Evolutionary conservation across 306 rosid species (phyloP).

Genomic region (Cicer yamashitae): DNA sequence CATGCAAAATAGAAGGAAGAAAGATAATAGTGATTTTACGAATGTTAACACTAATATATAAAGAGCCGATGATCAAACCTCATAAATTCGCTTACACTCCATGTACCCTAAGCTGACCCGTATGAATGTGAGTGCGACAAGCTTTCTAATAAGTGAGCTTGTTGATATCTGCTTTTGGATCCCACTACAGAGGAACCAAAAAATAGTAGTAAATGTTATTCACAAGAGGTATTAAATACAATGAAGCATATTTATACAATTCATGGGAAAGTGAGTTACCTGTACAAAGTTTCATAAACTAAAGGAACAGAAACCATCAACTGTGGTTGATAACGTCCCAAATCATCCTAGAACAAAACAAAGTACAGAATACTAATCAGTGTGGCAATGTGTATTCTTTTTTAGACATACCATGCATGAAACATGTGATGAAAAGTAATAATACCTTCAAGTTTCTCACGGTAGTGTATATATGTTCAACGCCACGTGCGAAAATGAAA

Average conservation of each 20-base stretch:
- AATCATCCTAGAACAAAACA: constrained; percentile 64
- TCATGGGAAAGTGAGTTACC: constrained; percentile 54
- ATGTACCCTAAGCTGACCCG: constrained; percentile 79
- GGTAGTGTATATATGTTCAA: constrained; percentile 81
- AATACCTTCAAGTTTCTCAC: constrained; percentile 90
- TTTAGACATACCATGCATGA: constrained; percentile 27
- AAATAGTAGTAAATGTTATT: constrained; percentile 23
- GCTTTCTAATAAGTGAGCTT: constrained; percentile 71
- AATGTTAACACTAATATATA: constrained; percentile 11
- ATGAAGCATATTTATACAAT: constrained; percentile 27
- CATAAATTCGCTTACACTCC: constrained; percentile 85
- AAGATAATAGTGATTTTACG: constrained; percentile 25
- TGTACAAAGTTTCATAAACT: constrained; percentile 90
- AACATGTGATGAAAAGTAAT: constrained; percentile 28
- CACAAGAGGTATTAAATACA: constrained; percentile 30
- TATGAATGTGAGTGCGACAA: constrained; percentile 77
- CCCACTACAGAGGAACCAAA: constrained; percentile 61
- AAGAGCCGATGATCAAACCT: constrained; percentile 62
- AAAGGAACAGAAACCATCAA: constrained; percentile 86
- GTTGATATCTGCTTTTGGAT: constrained; percentile 85
- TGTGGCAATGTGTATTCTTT: constrained; percentile 11
- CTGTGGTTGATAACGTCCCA: constrained; percentile 73
- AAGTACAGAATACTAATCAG: constrained; percentile 31
- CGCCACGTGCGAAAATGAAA: constrained; percentile 76
- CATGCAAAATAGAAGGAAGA: constrained; percentile 23